Evolutionary conservation across 352 stramenopile species (phyloP), one percentile per base, ranked within the genome.

Genomic region (Phytophthora fragariae): DNA sequence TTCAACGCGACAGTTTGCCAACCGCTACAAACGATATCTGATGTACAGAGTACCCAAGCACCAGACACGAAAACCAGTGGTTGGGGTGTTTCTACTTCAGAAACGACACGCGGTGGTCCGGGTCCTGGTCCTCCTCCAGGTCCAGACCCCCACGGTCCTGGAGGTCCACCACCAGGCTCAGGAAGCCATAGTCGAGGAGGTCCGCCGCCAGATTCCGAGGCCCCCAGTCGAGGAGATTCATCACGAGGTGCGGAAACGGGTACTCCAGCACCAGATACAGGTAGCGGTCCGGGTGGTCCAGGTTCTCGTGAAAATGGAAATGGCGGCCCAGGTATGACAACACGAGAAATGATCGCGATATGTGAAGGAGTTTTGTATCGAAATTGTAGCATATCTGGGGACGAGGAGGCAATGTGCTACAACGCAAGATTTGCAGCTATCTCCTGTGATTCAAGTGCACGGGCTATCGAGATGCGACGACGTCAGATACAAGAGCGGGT

Each of bases 381-480:
- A 31, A 15, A 14, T 6, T 55, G 49, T n/a, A 55, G 12, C 19
- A 55, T 29, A 4, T 17, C n/a, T 31, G 49, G 49, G 12, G n/a
- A 27, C 10, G 49, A 10, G n/a, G 49, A 55, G 21, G 49, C 49
- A 6, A 55, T 55, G 49, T 55, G 49, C 49, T 55, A 55, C 49
- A 55, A 17, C 21, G 49, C 49, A 15, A 27, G 49, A 5, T 55
- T 33, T 31, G 29, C 21, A 15, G 49, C 49, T 3, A 55, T 55
- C 17, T 55, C 49, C 9, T 55, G 49, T n/a, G 49, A 55, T 17
- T 29, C 49, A 8, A 31, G 49, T 11, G 1, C 49, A 31, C 8
- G 11, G 8, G 49, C 49, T 14, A 55, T 61, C 27, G 55, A 61
- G 33, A 61, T 49, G 55, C 55, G 55, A 47, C 31, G 55, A 31